phyloP scores from a whole-genome alignment of 306 rosid species.

The Vicia faba region DNA sequence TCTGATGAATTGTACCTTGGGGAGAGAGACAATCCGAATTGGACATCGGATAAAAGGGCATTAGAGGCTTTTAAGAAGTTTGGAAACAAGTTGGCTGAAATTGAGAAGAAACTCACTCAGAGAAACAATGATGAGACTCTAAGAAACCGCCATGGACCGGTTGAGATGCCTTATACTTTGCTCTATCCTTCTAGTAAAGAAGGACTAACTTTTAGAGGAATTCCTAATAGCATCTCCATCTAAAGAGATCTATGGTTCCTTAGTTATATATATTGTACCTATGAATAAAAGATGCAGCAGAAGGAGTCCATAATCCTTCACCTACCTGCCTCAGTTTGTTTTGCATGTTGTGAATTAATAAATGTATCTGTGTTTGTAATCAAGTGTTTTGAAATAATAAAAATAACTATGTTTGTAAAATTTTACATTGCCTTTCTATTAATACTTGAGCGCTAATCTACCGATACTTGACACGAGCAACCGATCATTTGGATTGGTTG shows the following conservation, averaged over 20 bases:
- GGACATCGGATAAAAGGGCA: conserved; percentile 43
- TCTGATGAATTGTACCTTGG: conserved; percentile 47
- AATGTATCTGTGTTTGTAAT: conserved; percentile 28
- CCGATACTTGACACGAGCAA: no score
- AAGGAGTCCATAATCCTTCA: conserved; percentile 17
- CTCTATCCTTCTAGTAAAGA: conserved; percentile 54
- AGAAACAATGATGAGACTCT: conserved; percentile 52
- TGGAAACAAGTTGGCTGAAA: conserved; percentile 36
- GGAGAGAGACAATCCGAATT: conserved; percentile 40
- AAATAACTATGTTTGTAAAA: neutral
- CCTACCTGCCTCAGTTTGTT: neutral
- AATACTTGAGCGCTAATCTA: no score
- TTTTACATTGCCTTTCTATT: no score
- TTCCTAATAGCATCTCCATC: conserved; percentile 69
- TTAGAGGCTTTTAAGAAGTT: conserved; percentile 40
- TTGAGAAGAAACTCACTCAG: conserved; percentile 41
- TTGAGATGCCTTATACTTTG: conserved; percentile 61
- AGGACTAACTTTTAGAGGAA: conserved; percentile 70
- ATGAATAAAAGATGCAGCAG: conserved; percentile 27
- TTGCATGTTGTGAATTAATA: conserved; percentile 13
- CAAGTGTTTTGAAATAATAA: conserved; percentile 13
- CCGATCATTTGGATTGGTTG: no score
- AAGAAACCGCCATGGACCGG: conserved; percentile 65
- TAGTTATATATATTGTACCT: conserved; percentile 2
- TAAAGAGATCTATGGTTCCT: conserved; percentile 16